Conservation (phyloP, 768 basidiomycete species). For the Albatrellus ellisii region DNA sequence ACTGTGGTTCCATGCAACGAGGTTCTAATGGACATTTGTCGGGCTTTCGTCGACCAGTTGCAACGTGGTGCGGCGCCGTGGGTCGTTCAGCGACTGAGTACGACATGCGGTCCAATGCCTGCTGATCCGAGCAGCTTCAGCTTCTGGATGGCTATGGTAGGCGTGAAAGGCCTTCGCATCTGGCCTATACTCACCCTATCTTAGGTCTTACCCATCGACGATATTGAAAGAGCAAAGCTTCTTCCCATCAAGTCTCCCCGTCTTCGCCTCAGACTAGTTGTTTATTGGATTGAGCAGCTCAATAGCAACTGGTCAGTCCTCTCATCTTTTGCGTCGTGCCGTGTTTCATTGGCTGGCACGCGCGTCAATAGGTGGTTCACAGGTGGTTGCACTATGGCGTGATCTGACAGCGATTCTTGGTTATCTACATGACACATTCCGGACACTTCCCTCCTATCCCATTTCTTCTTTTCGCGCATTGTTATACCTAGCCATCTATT, state of each 20-base stretch:
- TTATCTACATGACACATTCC: no score
- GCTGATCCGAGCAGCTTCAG: constrained; percentile 56
- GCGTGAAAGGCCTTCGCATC: constrained; percentile 13
- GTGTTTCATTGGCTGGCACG: constrained; percentile 4
- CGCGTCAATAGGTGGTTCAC: constrained; percentile 53
- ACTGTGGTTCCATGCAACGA: constrained; percentile 8
- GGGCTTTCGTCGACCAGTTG: constrained; percentile 46
- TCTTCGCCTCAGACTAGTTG: constrained; percentile 71
- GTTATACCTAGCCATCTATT: no score
- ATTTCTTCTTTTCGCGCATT: no score
- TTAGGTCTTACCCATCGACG: constrained; percentile 76
- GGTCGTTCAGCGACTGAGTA: constrained; percentile 80
- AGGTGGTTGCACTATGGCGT: constrained; percentile 49
- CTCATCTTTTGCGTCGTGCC: constrained; percentile 3
- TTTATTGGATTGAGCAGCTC: constrained; percentile 88
- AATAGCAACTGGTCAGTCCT: constrained; percentile 37
- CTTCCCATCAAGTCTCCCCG: constrained; percentile 69
- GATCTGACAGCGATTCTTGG: no score
- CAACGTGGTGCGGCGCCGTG: constrained; percentile 74
- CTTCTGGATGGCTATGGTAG: constrained; percentile 78
- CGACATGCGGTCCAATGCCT: constrained; percentile 70
- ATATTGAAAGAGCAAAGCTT: constrained; percentile 78
- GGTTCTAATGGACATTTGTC: constrained; percentile 39
- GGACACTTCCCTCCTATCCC: no score
- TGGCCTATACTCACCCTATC: constrained; percentile 2